These are phyloP conservation scores for Solanum clarkiae DNA, from an alignment of 257 asterid species.

Conservation along the genomic window DNA sequence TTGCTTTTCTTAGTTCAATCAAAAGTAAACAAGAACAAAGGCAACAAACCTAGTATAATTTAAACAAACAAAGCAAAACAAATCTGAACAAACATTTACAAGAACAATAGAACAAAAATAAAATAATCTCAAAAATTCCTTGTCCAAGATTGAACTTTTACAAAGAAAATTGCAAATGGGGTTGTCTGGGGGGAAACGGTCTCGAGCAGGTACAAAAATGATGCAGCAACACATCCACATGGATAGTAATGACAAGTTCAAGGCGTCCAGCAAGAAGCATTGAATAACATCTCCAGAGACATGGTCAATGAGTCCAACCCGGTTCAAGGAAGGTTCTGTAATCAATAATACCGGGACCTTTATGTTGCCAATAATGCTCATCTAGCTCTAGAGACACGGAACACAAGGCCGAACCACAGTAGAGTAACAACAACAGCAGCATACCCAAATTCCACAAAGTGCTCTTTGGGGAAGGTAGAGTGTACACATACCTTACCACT, in stretches of 20 bases:
- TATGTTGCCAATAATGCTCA: neutral
- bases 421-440: neutral
- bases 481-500: too few relatives aligned
- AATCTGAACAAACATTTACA: neutral
- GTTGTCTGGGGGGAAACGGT: neutral
- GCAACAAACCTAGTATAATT: conserved; percentile 31
- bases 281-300: neutral
- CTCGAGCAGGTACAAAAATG: neutral
- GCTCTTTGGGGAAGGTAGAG: too few relatives aligned
- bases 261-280: neutral
- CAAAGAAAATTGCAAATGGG: neutral
- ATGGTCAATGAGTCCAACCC: neutral
- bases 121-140: neutral
- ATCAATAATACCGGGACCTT: neutral
- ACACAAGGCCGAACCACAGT: neutral
- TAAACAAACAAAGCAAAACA: neutral
- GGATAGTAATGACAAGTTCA: neutral
- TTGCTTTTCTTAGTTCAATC: neutral
- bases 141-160: neutral
- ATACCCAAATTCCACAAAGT: too few relatives aligned
- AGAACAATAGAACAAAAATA: neutral
- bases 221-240: neutral
- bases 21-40: neutral
- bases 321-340: neutral
- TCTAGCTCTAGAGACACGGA: neutral